These are phyloP conservation scores for Chalciporus piperatus DNA, from an alignment of 768 basidiomycete species.

Conservation along the genomic window DNA sequence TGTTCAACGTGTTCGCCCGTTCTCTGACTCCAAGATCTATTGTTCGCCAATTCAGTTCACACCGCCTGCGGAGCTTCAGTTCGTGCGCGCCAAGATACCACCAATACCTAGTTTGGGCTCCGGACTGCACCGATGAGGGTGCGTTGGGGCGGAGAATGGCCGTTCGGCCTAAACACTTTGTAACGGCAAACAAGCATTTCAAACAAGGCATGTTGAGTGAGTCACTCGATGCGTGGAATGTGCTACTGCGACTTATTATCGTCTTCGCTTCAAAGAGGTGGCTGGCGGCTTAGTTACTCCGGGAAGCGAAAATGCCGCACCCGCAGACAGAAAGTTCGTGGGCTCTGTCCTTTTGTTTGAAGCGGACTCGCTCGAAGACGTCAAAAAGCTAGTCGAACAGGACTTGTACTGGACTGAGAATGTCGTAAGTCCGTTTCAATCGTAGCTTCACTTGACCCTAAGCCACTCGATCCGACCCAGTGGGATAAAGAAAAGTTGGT, in stretches of 20 bases:
- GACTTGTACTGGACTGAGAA: conserved; percentile 43
- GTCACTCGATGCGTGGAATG: conserved; percentile 20
- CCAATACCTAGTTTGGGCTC: conserved; percentile 54
- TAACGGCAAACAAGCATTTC: conserved; percentile 40
- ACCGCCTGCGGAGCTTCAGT: conserved; percentile 13
- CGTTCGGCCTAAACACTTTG: conserved; percentile 53
- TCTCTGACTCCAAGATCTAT: not conserved
- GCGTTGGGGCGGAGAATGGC: conserved; percentile 55
- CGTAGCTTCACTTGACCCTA: not conserved
- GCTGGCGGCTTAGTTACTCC: conserved; percentile 60
- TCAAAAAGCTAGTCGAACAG: conserved; percentile 36
- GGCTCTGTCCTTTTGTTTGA: conserved; percentile 59
- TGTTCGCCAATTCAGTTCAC: not conserved
- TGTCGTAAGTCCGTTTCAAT: conserved; percentile 37
- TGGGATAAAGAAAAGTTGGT: conserved; percentile 57
- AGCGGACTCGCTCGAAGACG: conserved; percentile 49
- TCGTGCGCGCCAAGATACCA: conserved; percentile 4
- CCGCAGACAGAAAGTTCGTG: conserved; percentile 52
- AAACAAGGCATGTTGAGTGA: conserved; percentile 49
- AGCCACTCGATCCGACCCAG: conserved; percentile 28
- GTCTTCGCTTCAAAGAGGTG: conserved; percentile 34
- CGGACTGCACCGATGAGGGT: conserved; percentile 60
- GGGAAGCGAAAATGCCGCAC: conserved; percentile 48
- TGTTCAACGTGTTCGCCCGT: not conserved
- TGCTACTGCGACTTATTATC: conserved; percentile 4